These are phyloP conservation scores for Ogataea populi-albae DNA, from an alignment of 805 yeast genomes.

Conservation along the genomic window DNA sequence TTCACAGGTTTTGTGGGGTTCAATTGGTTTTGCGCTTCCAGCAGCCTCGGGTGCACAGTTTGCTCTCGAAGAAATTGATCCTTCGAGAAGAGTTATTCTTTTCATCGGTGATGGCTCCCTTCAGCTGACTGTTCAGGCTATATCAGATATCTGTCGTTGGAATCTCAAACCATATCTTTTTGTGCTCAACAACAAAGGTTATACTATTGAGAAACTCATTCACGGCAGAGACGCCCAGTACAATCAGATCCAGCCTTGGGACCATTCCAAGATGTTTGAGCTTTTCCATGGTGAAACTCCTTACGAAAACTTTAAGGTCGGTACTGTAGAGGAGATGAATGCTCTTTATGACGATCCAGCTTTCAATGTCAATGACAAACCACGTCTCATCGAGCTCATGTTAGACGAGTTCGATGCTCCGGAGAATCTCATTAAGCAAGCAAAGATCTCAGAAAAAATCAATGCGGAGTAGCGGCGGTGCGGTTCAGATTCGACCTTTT, in stretches of 20 bases:
- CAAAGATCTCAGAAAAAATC: slow-evolving; percentile 45
- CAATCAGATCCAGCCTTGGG: slow-evolving; percentile 69
- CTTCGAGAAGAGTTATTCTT: slow-evolving; percentile 58
- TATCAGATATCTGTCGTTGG: slow-evolving; percentile 68
- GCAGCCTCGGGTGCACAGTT: slow-evolving; percentile 66
- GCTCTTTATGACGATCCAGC: slow-evolving; percentile 42
- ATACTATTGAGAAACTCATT: slow-evolving; percentile 71
- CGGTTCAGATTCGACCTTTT: too few relatives aligned
- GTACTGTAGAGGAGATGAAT: slow-evolving; percentile 58
- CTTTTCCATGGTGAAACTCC: slow-evolving; percentile 55
- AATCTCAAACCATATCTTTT: slow-evolving; percentile 64
- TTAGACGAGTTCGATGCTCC: slow-evolving; percentile 71
- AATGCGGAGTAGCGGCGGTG: slow-evolving; percentile 26
- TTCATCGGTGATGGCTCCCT: slow-evolving; percentile 77
- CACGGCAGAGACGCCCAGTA: slow-evolving; percentile 66
- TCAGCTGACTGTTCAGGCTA: slow-evolving; percentile 72
- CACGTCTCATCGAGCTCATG: slow-evolving; percentile 67
- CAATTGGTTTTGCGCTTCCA: slow-evolving; percentile 70
- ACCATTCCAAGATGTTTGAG: slow-evolving; percentile 55
- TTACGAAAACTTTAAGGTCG: slow-evolving; percentile 53
- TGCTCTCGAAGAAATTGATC: slow-evolving; percentile 64
- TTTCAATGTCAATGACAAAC: slow-evolving; percentile 55
- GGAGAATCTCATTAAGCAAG: slow-evolving; percentile 61
- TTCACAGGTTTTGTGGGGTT: slow-evolving; percentile 75
- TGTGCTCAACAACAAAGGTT: slow-evolving; percentile 69